phyloP scores from a whole-genome alignment of 2,329 filamentous ascomycete genomes.

The Didymella keratinophila region DNA sequence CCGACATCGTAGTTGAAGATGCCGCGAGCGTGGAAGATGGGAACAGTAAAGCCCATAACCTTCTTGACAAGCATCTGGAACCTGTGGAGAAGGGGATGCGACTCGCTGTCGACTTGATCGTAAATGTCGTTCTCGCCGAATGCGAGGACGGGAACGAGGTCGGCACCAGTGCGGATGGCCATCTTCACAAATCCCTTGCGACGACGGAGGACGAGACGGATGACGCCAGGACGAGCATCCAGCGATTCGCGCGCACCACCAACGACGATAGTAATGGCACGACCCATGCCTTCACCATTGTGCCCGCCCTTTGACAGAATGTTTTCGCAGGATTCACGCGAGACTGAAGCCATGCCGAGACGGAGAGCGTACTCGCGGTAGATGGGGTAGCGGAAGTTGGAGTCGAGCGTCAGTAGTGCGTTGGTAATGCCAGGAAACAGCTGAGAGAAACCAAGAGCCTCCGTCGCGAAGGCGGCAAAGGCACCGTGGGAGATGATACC shows the following conservation, averaged over 20 bases:
- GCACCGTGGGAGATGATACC: conserved; percentile 98
- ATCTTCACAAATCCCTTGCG: conserved; percentile 95
- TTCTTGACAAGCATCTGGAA: conserved; percentile 86
- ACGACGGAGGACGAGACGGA: conserved; percentile 80
- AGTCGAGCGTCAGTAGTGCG: conserved; percentile 89
- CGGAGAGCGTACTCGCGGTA: conserved; percentile 94
- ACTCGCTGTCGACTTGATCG: conserved; percentile 80
- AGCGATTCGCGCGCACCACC: conserved; percentile 93
- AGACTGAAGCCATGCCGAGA: conserved; percentile 88
- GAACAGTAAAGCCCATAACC: conserved; percentile 89
- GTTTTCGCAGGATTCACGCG: conserved; percentile 90
- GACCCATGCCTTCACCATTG: conserved; percentile 84
- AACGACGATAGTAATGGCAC: conserved; percentile 95
- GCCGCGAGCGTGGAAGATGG: conserved; percentile 86
- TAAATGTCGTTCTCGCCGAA: conserved; percentile 98
- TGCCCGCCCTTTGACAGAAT: conserved; percentile 79
- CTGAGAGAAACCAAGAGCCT: conserved; percentile 83
- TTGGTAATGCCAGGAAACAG: conserved; percentile 97
- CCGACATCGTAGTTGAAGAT: conserved; percentile 99
- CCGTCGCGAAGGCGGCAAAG: conserved; percentile 88
- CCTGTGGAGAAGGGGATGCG: conserved; percentile 80
- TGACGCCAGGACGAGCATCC: conserved; percentile 78
- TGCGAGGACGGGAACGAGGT: conserved; percentile 87
- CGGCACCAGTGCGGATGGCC: conserved; percentile 88
- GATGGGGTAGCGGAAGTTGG: conserved; percentile 91